A percentile compares a stretch with the other conserved stretches of the same genome.
Conservation (phyloP, 495 filamentous ascomycete genomes). For the Aspergillus ellipticus region DNA sequence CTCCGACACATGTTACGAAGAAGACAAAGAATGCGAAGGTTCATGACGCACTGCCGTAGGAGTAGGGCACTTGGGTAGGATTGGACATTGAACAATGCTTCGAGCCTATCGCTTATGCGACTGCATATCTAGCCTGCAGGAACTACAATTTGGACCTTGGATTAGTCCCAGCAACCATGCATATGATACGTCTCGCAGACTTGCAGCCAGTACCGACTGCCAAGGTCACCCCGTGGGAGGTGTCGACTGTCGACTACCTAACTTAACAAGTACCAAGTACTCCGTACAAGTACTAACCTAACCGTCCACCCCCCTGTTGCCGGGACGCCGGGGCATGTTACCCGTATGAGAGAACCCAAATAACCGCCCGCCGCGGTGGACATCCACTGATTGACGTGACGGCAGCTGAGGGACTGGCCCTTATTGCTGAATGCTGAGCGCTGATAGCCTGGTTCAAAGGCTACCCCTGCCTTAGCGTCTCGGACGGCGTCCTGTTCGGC, state of each 20-base stretch:
- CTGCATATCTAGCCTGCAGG: not conserved
- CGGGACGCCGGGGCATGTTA: not conserved
- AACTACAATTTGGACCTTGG: not conserved
- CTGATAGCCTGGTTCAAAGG: too few relatives aligned
- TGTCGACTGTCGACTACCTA: not conserved
- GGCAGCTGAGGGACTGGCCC: conserved; percentile 6
- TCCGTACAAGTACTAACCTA: too few relatives aligned
- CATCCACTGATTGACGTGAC: conserved; percentile 4
- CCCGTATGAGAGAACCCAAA: not conserved
- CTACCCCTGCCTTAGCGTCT: conserved; percentile 20
- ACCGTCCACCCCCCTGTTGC: too few relatives aligned
- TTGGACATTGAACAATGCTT: not conserved
- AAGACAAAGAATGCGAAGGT: not conserved
- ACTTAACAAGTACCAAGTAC: too few relatives aligned
- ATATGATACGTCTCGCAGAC: not conserved
- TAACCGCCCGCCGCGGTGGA: not conserved
- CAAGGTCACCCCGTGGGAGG: not conserved
- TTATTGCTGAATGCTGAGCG: too few relatives aligned
- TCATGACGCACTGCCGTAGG: not conserved
- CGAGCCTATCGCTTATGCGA: not conserved
- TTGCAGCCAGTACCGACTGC: too few relatives aligned
- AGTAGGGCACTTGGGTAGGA: too few relatives aligned
- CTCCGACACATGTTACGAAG: not conserved
- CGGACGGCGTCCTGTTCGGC: conserved; percentile 14
- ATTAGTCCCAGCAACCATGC: not conserved